Evolutionary conservation across 306 rosid genomes (phyloP).

Genomic region (Quercus engelmannii): DNA sequence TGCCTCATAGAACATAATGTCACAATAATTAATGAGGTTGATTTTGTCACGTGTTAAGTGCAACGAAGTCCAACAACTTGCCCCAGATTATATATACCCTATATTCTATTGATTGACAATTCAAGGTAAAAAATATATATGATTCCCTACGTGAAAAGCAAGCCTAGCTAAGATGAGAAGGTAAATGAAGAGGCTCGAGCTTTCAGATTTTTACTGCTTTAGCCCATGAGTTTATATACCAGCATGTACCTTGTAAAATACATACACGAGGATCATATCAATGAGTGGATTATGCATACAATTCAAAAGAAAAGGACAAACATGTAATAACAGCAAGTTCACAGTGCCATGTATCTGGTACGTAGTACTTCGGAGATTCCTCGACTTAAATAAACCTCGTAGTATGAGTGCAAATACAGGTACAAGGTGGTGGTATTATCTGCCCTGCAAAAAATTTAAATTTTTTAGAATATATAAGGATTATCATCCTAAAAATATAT

Average conservation of each 20-base stretch:
- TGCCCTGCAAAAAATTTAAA: no score
- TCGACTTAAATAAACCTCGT: not conserved
- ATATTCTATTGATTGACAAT: not conserved
- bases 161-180: not conserved
- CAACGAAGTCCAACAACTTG: not conserved
- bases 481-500: no score
- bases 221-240: not conserved
- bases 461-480: no score
- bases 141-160: not conserved
- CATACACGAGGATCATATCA: no score
- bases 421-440: no score
- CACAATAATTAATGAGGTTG: not conserved
- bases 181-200: not conserved
- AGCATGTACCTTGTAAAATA: not conserved
- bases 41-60: not conserved
- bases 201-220: no score
- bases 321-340: not conserved
- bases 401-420: not conserved
- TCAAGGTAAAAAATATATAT: not conserved
- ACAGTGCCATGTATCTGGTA: not conserved
- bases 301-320: not conserved
- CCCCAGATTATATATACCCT: not conserved
- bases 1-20: not conserved
- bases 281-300: not conserved
- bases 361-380: constrained; percentile 6